Base-by-base conservation (phyloP, 768 basidiomycete genomes). In the Chalciporus sphaerocephalus region DNA sequence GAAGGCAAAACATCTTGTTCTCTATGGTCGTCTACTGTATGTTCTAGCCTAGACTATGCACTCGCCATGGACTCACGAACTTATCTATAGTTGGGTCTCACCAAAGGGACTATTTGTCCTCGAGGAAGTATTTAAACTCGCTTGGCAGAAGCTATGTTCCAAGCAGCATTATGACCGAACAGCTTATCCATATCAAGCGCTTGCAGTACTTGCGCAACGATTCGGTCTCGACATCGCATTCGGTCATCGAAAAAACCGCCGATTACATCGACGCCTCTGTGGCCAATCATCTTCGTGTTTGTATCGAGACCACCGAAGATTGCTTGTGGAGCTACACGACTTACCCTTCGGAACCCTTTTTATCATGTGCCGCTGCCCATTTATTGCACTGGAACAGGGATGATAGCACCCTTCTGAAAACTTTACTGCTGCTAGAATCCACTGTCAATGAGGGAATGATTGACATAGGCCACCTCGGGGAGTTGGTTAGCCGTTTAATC, bases 121-220 rank as follows among this genome's bases (percentile, higher is more conserved):
- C 7, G 3, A 5, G 1, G 15, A 32, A 9, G 5, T 32, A 3
- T 15, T 32, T 7, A n/a, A 15, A 2, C 13, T n/a, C n/a, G 30
- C 30, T 5, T 3, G 2, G 6, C 13, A n/a, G 12, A 30, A 30
- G 15, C n/a, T 30, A n/a, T 15, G 15, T 30, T 13, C 28, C n/a
- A n/a, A n/a, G n/a, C n/a, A n/a, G n/a, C n/a, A n/a, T n/a, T n/a
- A n/a, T n/a, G n/a, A n/a, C n/a, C n/a, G n/a, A n/a, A n/a, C n/a
- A n/a, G 27, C 9, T 3, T 28, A 7, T 7, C 11, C 27, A 28
- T 15, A 15, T 15, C 21, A 42, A 18, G 40, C 40, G 7, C 38
- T 54, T 11, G 43, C 47, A 4, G 28, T 54, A 0, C 47, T 54
- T 3, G 36, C 30, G 6, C 53, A 51, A 27, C 35, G 50, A 51